Evolutionary conservation across 2,329 filamentous ascomycete genomes (phyloP), one percentile per base, ranked within the genome.

Genomic region (Alternaria brassicae): DNA sequence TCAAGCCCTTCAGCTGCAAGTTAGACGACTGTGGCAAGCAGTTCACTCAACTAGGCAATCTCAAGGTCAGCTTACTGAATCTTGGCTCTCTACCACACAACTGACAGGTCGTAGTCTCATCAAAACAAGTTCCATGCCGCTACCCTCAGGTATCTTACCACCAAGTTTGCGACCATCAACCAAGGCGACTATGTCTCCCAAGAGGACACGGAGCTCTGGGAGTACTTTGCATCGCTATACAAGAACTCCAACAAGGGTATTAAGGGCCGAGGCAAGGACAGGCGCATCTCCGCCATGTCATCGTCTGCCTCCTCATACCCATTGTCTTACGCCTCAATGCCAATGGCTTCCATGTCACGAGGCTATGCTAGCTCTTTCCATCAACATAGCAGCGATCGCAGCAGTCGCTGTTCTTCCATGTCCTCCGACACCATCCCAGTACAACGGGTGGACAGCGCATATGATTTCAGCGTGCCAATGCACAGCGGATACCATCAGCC

Each of bases 241-340:
- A 97, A 96, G 82, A 96, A 98, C 80, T 93, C 91, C 80, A 98
- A 98, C 85, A 97, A 97, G 78, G 95, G 95, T 1, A 97, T 98
- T 82, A 98, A 97, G 79, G 95, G 95, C 10, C 88, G 95, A 44
- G 95, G 95, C 41, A 95, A 94, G 75, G 91, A 93, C 68, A 85
- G 92, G 56, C 88, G 88, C 58, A 89, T 93, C 66, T 78, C 77
- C 41, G 72, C 77, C 10, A 59, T 72, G 27, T 65, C 73, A 2
- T 66, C 70, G 1, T 72, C 74, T 6, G 67, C 63, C 17, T 63
- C 67, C 9, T 66, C 71, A 3, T 69, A 69, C 54, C 60, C 68
- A 2, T 71, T 72, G 9, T 69, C 68, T 4, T 77, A 72, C 63
- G 51, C 65, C 2, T 44, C 58, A 5, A 40, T 69, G 28, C 66